Evolutionary conservation across 176 grass and related monocot genomes (phyloP), one percentile per base, ranked within the genome.

Genomic region (Hyparrhenia diplandra): DNA sequence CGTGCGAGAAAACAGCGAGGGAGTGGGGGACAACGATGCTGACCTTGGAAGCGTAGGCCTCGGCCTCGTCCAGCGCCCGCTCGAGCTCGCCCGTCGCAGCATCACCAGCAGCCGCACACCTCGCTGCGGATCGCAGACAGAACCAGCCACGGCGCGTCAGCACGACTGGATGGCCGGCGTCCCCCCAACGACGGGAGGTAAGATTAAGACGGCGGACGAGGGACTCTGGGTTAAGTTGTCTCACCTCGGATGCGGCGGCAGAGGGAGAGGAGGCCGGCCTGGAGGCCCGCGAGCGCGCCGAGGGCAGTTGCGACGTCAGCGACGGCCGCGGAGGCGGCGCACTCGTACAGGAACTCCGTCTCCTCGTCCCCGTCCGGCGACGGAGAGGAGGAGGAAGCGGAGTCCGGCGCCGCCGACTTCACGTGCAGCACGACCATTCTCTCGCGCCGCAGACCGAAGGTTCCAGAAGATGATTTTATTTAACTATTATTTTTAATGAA

Each of bases 11-110:
- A n/a, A 29, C 18, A 3, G 35, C 5, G 13, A 5, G 29, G 8
- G 12, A 37, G 39, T 4, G n/a, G 24, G n/a, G n/a, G 20, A 8
- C 8, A 55, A 24, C 21, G 46, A 73, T 47, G 10, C 31, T 73
- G 40, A 90, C 88, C 88, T 88, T 90, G 59, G 88, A 94, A 13
- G 70, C 76, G 21, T 90, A 90, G 40, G 88, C 66, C 52, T 93
- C 88, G 34, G 85, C 85, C 73, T 90, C 85, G 16, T 81, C 87
- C 7, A 94, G 39, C 35, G 85, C 83, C 86, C 91, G 77, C 85
- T 81, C 85, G 1, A 90, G 74, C 52, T 84, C 74, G 3, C 37
- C 57, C 32, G 29, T 41, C 23, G 11, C 5, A 17, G 49, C 65
- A 10, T 18, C 36, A 10, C 57, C 20, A 21, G 67, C 40, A 57